A percentile compares a stretch with the other conserved stretches of the same genome.
Evolutionary conservation across 495 filamentous ascomycete genomes (phyloP).

Genomic region (Trichocladium uniseriatum): DNA sequence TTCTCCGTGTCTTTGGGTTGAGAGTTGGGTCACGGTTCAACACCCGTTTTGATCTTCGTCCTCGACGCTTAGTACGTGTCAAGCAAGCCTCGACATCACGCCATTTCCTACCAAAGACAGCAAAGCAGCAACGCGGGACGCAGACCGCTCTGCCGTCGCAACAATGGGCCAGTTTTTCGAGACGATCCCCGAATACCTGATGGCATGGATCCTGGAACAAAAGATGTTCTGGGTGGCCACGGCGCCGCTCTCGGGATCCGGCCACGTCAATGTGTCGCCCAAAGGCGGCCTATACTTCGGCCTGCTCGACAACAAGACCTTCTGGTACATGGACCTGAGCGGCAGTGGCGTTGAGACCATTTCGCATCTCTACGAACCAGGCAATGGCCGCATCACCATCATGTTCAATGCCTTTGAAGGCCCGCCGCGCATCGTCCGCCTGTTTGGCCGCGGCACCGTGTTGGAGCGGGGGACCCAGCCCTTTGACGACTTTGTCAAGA

Average conservation of each 20-base stretch:
- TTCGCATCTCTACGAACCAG: conserved; percentile 55
- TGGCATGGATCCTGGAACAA: conserved; percentile 51
- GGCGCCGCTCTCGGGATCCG: conserved; percentile 48
- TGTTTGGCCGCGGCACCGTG: conserved; percentile 60
- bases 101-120: no score
- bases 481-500: conserved; percentile 41
- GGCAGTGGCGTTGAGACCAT: conserved; percentile 68
- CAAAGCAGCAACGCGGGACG: no score
- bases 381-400: conserved; percentile 60
- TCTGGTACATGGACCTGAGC: conserved; percentile 62
- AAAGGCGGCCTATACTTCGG: conserved; percentile 58
- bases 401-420: conserved; percentile 62
- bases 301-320: conserved; percentile 46
- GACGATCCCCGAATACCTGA: conserved; percentile 46
- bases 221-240: conserved; percentile 60
- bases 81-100: no score
- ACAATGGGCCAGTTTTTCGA: conserved; percentile 57
- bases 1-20: no score
- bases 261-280: conserved; percentile 59
- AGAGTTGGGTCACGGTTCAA: no score
- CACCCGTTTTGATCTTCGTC: no score
- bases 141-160: no score
- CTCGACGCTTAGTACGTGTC: no score
- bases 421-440: conserved; percentile 54
- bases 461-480: conserved; percentile 46